A percentile compares a stretch with the other conserved stretches of the same genome.
Conservation (phyloP, 768 basidiomycete species). For the Agaricus blazei region DNA sequence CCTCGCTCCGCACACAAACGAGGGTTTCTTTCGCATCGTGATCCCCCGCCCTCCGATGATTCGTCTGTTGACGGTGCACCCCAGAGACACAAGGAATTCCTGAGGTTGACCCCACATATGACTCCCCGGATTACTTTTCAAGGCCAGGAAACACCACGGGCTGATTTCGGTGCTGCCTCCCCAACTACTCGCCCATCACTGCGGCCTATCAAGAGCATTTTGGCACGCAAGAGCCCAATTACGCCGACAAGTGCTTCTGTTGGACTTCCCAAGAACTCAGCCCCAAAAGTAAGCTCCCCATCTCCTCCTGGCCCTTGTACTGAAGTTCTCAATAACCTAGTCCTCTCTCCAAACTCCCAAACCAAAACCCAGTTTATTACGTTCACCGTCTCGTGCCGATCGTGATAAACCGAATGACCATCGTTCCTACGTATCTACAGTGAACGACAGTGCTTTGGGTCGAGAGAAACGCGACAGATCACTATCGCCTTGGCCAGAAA, state of each 20-base stretch:
- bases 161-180: not conserved
- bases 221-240: not conserved
- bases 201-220: constrained; percentile 13
- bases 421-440: not conserved
- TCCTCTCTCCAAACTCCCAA: not conserved
- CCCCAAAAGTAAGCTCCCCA: not conserved
- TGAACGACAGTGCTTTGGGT: not conserved
- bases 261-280: not conserved
- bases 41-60: not conserved
- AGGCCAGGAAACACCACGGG: not conserved
- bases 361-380: not conserved
- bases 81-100: not conserved
- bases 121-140: not conserved
- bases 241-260: not conserved
- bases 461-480: not conserved
- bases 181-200: constrained; percentile 3
- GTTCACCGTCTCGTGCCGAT: not conserved
- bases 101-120: constrained; percentile 9
- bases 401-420: not conserved
- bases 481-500: constrained; percentile 3
- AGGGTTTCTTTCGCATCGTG: not conserved
- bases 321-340: not conserved
- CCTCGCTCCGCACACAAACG: not conserved
- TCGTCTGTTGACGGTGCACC: not conserved
- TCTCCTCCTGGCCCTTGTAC: too few relatives aligned